Base-by-base conservation (phyloP, 2,329 filamentous ascomycete species). In the Gaeumannomyces tritici region DNA sequence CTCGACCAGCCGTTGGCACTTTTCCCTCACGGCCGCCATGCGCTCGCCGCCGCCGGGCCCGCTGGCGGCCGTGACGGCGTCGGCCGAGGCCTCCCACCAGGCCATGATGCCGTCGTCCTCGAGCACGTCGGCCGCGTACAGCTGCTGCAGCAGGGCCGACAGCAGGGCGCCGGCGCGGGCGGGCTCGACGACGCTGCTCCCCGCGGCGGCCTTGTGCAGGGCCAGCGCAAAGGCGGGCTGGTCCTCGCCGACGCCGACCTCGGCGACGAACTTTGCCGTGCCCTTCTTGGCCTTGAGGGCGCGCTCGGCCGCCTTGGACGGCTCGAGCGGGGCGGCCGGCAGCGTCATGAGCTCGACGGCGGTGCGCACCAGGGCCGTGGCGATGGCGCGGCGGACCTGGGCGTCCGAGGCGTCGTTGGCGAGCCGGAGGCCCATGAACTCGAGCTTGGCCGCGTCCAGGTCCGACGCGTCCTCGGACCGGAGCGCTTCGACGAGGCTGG, bases 341-440 rank as follows among this genome's bases (percentile, higher is more conserved):
- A 75, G 78, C 62, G 77, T 77, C 65, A 80, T 71, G 28, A 96
- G 82, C 72, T 92, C 88, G 7, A 86, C 83, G 57, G 93, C 89
- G 63, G 89, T 88, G 69, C 90, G 91, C 69, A 91, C 89, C 72
- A 98, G 93, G 0, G 93, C 90, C 2, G 88, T 85, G 2, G 91
- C 91, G 28, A 98, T 88, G 21, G 95, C 92, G 42, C 89, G 88
- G 57, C 93, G 90, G 70, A 98, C 90, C 73, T 95, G 89, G 66
- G 88, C 83, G 70, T 96, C 93, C 1, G 91, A 93, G 2, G 95
- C 95, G 70, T 98, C 91, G 69, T 90, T 91, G 62, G 88, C 89
- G 73, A 99, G 90, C 13, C 93, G 89, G n/a, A 98, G 81, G 58
- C 91, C 90, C 79, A 93, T 96, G 65, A 99, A 89, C 73, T 99